A percentile compares a stretch with the other conserved stretches of the same genome.
Conservation (phyloP, 257 asterid species). For the Nicotiana undulata region DNA sequence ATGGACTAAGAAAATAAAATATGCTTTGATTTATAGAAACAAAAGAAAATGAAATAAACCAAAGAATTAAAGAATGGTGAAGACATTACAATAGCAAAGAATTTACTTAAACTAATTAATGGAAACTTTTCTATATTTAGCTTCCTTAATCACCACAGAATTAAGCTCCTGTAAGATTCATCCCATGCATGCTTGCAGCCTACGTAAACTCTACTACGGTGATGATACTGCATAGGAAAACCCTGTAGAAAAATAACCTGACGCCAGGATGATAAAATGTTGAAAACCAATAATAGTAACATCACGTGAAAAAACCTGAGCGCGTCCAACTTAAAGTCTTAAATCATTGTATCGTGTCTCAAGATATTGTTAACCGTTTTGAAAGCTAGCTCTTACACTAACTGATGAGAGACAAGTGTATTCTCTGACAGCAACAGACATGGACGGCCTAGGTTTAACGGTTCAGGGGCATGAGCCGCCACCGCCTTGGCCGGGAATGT, state of each 20-base stretch:
- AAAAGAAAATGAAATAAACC: neutral
- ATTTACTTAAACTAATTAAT: neutral
- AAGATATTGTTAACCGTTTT: no score
- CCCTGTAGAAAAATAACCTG: neutral
- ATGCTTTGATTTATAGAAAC: neutral
- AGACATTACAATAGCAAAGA: neutral
- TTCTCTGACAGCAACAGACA: no score
- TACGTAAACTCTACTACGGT: neutral
- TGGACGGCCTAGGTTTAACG: no score
- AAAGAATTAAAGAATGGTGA: neutral
- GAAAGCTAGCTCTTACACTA: no score
- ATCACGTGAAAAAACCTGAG: no score
- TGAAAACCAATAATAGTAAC: neutral
- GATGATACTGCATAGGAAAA: neutral
- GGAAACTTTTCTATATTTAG: neutral
- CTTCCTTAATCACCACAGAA: neutral
- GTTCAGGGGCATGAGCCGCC: constrained; percentile 1
- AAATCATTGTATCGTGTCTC: no score
- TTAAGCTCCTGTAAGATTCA: neutral
- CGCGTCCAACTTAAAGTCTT: no score
- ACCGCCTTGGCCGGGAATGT: neutral
- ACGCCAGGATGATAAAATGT: neutral
- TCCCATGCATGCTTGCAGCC: neutral
- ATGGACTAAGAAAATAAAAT: no score
- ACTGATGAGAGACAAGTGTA: no score